Percentiles rank a stretch among this genome's conserved stretches.
phyloP scores from a whole-genome alignment of 2,329 filamentous ascomycete species.

The Cyphellophora attinorum region DNA sequence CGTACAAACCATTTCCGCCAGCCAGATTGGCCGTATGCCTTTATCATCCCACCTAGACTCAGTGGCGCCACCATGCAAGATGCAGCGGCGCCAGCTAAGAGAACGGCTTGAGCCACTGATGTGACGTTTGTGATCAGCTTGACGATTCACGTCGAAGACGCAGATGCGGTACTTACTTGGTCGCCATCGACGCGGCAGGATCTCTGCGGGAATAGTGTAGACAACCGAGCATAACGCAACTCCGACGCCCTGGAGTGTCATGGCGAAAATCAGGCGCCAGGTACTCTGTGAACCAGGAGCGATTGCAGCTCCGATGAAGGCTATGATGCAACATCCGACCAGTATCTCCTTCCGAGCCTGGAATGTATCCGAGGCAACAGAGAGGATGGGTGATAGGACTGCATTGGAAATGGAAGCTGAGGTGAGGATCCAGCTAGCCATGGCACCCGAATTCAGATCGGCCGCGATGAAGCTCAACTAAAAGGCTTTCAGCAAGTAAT shows the following conservation, averaged over 20 bases:
- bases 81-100: conserved; percentile 4
- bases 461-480: conserved; percentile 8
- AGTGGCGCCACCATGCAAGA: conserved; percentile 3
- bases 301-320: conserved; percentile 9
- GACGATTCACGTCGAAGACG: too few relatives aligned
- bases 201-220: conserved; percentile 7
- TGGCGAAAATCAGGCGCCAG: conserved; percentile 8
- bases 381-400: conserved; percentile 5
- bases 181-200: conserved; percentile 9
- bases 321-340: conserved; percentile 3
- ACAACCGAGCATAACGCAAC: conserved; percentile 4
- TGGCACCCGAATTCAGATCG: conserved; percentile 1
- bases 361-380: conserved; percentile 7
- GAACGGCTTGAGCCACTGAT: conserved; percentile 8
- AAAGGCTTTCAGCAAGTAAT: too few relatives aligned
- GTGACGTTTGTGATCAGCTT: too few relatives aligned
- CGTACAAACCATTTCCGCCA: conserved; percentile 7
- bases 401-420: conserved; percentile 4
- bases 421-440: conserved; percentile 6
- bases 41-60: conserved; percentile 7
- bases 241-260: conserved; percentile 6
- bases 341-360: conserved; percentile 7
- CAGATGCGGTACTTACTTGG: conserved; percentile 6
- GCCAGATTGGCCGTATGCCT: conserved; percentile 3
- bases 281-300: conserved; percentile 6